phyloP scores from a whole-genome alignment of 1,139 yeast species.

The Taphrina communis region DNA sequence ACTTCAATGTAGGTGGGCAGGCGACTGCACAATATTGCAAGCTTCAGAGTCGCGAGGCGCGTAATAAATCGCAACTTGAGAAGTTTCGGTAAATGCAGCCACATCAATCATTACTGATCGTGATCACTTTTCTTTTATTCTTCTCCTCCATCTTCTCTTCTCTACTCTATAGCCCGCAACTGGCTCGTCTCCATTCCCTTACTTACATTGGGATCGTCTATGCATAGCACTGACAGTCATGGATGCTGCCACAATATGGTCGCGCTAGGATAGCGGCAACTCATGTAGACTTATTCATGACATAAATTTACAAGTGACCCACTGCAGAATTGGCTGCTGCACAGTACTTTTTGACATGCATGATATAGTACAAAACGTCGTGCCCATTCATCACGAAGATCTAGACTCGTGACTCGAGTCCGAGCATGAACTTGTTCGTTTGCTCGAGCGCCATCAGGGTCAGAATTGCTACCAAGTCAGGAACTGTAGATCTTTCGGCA shows the following conservation, averaged over 20 bases:
- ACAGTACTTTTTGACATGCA: slow-evolving; percentile 2
- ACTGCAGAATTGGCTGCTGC: too few relatives aligned
- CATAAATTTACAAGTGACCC: too few relatives aligned
- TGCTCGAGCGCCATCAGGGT: slow-evolving; percentile 38
- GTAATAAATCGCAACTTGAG: background rate
- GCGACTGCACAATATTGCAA: background rate
- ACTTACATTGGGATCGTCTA: background rate
- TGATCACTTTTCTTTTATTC: background rate
- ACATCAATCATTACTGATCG: slow-evolving; percentile 7
- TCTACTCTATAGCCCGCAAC: background rate
- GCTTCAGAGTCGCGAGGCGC: slow-evolving; percentile 16
- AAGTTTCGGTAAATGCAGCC: slow-evolving; percentile 8
- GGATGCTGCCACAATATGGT: background rate
- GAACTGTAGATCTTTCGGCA: background rate
- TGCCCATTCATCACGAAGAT: background rate
- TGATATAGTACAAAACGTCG: slow-evolving; percentile 3
- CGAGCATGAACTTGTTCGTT: slow-evolving; percentile 36
- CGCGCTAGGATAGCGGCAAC: too few relatives aligned
- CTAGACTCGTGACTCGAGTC: slow-evolving; percentile 25
- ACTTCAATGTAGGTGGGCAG: too few relatives aligned
- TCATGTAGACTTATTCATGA: too few relatives aligned
- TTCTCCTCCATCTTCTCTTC: too few relatives aligned
- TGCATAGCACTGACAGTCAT: too few relatives aligned
- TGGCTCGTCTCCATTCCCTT: background rate
- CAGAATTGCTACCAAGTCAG: slow-evolving; percentile 26